These are phyloP conservation scores for Gastrodia elata DNA, from an alignment of 106 monocot species.

Conservation along the genomic window DNA sequence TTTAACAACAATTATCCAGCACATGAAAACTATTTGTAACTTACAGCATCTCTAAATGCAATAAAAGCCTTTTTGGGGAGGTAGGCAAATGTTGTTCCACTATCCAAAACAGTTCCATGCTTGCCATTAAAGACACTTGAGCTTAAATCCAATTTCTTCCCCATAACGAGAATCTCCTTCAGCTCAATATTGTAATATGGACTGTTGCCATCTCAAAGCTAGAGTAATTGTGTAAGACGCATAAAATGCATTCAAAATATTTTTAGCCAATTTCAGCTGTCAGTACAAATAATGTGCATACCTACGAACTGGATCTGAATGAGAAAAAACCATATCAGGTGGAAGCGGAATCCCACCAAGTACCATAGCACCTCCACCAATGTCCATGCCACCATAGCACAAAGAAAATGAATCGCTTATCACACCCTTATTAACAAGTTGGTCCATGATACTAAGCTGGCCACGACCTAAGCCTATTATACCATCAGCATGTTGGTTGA, in stretches of 20 bases:
- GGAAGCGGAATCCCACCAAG: slow-evolving; percentile 71
- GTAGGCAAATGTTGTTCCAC: slow-evolving; percentile 97
- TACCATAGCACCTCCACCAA: slow-evolving; percentile 81
- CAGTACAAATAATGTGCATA: slow-evolving; percentile 18
- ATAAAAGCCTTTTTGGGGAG: slow-evolving; percentile 74
- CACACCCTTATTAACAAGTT: slow-evolving; percentile 61
- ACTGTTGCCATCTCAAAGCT: slow-evolving; percentile 77
- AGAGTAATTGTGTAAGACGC: slow-evolving; percentile 59
- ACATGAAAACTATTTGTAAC: slow-evolving; percentile 1
- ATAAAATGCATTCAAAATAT: slow-evolving; percentile 29
- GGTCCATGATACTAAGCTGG: slow-evolving; percentile 80
- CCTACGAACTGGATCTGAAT: slow-evolving; percentile 64
- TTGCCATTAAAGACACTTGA: slow-evolving; percentile 61
- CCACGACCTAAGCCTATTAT: slow-evolving; percentile 82
- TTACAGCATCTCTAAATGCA: slow-evolving; percentile 81
- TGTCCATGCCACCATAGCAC: slow-evolving; percentile 84
- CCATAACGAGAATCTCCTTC: slow-evolving; percentile 75
- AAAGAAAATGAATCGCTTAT: slow-evolving; percentile 72
- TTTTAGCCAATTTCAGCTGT: background rate
- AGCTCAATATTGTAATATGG: slow-evolving; percentile 96
- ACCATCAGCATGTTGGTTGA: slow-evolving; percentile 78
- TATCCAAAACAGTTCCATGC: slow-evolving; percentile 92
- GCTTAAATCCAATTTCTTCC: slow-evolving; percentile 50
- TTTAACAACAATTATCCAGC: background rate
- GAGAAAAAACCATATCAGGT: slow-evolving; percentile 53